Evolutionary conservation across 176 grass and related monocot genomes (phyloP).

Genomic region (Rhynchospora tenuis): DNA sequence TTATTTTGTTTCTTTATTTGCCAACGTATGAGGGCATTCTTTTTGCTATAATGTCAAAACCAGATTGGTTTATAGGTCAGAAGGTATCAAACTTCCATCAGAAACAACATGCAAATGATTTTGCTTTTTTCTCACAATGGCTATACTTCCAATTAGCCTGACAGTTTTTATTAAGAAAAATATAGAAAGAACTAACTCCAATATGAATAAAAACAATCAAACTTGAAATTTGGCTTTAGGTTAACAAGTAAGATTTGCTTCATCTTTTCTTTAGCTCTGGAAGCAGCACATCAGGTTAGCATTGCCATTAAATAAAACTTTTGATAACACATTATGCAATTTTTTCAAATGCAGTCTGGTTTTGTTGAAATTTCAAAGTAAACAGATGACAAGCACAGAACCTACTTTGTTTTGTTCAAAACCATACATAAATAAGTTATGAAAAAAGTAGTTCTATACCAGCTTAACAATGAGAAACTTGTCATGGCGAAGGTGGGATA

Average conservation of each 20-base stretch:
- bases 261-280: not conserved
- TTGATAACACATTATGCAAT: not conserved
- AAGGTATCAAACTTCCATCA: not conserved
- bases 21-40: too few species aligned
- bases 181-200: not conserved
- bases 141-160: not conserved
- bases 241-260: not conserved
- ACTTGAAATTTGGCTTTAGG: not conserved
- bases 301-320: not conserved
- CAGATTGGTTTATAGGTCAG: not conserved
- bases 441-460: constrained; percentile 28
- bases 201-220: not conserved
- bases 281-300: not conserved
- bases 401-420: not conserved
- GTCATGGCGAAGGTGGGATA: constrained; percentile 65
- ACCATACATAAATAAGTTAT: not conserved
- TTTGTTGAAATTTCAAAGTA: not conserved
- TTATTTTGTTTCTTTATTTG: too few species aligned
- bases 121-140: not conserved
- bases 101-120: not conserved
- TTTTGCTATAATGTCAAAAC: too few species aligned
- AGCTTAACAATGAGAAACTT: constrained; percentile 78
- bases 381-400: not conserved
- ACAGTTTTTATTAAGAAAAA: not conserved
- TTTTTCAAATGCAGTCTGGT: not conserved